Evolutionary conservation across 768 basidiomycete species (phyloP).

Genomic region (Leucocoprinus leucothites): DNA sequence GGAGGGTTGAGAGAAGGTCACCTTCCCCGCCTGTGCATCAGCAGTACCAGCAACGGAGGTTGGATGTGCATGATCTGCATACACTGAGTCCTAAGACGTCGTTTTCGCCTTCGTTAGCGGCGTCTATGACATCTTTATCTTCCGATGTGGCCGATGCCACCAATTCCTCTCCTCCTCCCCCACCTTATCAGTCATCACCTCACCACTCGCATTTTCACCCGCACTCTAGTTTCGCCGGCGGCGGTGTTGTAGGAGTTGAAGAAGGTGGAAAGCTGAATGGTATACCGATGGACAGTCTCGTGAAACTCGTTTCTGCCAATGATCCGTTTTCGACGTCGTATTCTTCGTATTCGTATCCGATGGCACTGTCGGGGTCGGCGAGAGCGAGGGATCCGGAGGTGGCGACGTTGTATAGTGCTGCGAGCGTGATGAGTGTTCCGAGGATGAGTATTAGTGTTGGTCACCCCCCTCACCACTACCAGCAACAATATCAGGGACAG

Average conservation of each 20-base stretch:
- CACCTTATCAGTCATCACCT: neutral
- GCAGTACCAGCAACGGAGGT: too few species aligned
- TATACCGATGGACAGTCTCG: constrained; percentile 68
- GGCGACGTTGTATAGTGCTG: constrained; percentile 84
- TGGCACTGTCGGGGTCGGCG: too few species aligned
- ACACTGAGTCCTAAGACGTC: constrained; percentile 22
- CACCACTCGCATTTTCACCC: neutral
- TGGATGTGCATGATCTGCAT: too few species aligned
- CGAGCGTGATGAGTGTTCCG: constrained; percentile 67
- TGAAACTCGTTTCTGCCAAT: constrained; percentile 67
- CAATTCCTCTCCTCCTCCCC: too few species aligned
- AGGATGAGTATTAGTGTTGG: constrained; percentile 20
- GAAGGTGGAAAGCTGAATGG: constrained; percentile 40
- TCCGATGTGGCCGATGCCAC: constrained; percentile 19
- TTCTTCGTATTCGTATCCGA: constrained; percentile 2
- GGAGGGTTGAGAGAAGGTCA: constrained; percentile 4
- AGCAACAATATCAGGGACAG: too few species aligned
- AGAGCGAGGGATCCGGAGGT: constrained; percentile 67
- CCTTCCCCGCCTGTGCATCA: too few species aligned
- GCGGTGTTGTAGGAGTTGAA: neutral
- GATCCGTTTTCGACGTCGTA: constrained; percentile 50
- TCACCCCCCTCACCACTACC: too few species aligned
- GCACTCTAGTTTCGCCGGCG: neutral
- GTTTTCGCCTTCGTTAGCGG: constrained; percentile 24
- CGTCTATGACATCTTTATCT: constrained; percentile 25